Percentiles rank a stretch among this genome's conserved stretches.
phyloP scores from a whole-genome alignment of 805 yeast genomes.

The Candida maesae region DNA sequence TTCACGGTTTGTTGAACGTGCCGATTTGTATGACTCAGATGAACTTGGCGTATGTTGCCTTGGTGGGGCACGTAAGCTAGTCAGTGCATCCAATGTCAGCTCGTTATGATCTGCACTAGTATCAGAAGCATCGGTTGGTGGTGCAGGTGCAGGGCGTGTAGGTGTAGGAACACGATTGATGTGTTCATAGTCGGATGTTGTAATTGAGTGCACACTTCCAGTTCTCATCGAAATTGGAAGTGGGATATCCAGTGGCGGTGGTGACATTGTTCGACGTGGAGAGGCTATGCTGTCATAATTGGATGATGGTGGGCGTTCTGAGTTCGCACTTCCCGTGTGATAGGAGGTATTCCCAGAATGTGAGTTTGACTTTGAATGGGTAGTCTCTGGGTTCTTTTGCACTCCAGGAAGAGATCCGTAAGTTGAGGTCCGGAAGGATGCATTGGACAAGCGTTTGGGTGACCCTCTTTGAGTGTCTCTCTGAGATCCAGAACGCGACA shows the following conservation, averaged over 20 bases:
- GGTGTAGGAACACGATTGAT: conserved; percentile 15
- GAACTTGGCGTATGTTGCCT: conserved; percentile 8
- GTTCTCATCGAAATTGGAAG: neutral
- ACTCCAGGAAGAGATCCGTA: conserved; percentile 1
- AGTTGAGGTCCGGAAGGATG: conserved; percentile 8
- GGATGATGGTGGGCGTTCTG: neutral
- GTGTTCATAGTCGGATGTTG: neutral
- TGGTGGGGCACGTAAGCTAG: neutral
- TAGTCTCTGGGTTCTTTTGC: neutral
- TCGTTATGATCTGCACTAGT: neutral
- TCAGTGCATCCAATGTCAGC: conserved; percentile 1
- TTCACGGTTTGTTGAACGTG: conserved; percentile 9
- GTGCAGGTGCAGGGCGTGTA: conserved; percentile 14
- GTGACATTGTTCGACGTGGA: neutral
- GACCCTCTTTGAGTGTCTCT: conserved; percentile 4
- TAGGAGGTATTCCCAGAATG: neutral
- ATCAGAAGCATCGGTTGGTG: conserved; percentile 7
- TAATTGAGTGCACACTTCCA: neutral
- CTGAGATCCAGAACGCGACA: conserved; percentile 10
- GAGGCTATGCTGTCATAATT: neutral
- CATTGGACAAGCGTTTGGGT: conserved; percentile 8
- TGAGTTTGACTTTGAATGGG: neutral
- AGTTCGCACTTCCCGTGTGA: neutral
- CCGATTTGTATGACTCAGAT: conserved; percentile 9
- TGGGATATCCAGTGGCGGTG: neutral